These are phyloP conservation scores for Pyronema omphalodes DNA, from an alignment of 495 filamentous ascomycete species.

Conservation along the genomic window DNA sequence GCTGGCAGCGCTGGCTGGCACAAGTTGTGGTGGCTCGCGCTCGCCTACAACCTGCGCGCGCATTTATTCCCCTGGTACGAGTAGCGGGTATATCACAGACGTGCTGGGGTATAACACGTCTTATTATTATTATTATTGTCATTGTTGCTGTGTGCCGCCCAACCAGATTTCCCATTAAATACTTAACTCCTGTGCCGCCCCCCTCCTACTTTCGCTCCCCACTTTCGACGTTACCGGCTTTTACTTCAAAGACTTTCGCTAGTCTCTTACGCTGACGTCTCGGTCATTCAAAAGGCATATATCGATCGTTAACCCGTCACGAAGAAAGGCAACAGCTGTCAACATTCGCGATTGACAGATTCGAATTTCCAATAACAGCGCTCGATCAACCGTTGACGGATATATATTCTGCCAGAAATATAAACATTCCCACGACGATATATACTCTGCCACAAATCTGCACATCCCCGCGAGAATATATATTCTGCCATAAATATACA, in stretches of 20 bases:
- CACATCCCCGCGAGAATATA: not conserved
- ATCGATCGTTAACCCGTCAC: not conserved
- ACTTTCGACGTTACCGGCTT: not conserved
- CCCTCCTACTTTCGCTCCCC: not conserved
- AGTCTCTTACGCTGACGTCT: not conserved
- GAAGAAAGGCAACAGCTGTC: not conserved
- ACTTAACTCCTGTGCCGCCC: not conserved
- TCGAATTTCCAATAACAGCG: not conserved
- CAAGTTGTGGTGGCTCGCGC: not conserved
- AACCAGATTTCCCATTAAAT: not conserved
- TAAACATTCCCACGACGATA: not conserved
- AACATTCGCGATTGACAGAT: too few relatives aligned
- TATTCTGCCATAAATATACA: not conserved
- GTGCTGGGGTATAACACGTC: not conserved
- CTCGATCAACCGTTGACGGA: not conserved
- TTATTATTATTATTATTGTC: not conserved
- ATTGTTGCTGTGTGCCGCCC: not conserved
- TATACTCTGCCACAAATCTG: not conserved
- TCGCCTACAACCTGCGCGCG: conserved; percentile 1
- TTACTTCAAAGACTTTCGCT: conserved; percentile 1
- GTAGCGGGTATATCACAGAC: not conserved
- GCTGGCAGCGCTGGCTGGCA: not conserved
- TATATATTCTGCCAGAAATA: not conserved
- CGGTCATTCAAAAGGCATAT: not conserved
- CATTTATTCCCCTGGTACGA: conserved; percentile 1